Base-by-base conservation (phyloP, 164 flowering plant genomes). In the Paratinospora sagittata region DNA sequence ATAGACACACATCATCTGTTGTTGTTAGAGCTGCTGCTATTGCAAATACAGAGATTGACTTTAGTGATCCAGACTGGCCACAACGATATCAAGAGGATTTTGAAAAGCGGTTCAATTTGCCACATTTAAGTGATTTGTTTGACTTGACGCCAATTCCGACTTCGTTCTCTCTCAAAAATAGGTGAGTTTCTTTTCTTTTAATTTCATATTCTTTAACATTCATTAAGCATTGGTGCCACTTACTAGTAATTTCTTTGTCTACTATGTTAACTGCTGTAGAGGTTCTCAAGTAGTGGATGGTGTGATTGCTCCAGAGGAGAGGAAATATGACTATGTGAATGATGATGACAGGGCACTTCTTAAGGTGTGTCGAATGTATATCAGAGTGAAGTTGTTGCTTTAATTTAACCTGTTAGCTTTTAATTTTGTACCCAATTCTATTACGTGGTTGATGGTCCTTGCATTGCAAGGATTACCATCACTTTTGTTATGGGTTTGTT, bases 341-440 rank as follows among this genome's bases (percentile, higher is more conserved):
- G 76, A 81, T 33, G 79, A 81, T 74, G 83, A 81, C 66, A 74
- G 81, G 58, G 74, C 83, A 27, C 81, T 81, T 39, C 37, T 81
- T 30, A 81, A 78, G 83, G 83, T 81, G 27, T 61, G 77, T 71
- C 70, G 41, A 57, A 1, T 26, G 27, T 43, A 43, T 47, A 13
- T 10, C 19, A 23, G 2, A 30, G 45, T 34, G 30, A 37, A 60
- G 17, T 61, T 60, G 19, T 55, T 21, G 19, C 21, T n/a, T 60
- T 60, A 12, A 12, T 34, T 49, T 33, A 52, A 52, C 21, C 23
- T 52, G 21, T 55, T 55, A 55, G 21, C 26, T 19, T 21, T 11
- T 52, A 16, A 52, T 16, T 55, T 19, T 23, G 21, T n/a, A 8
- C 61, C 26, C 19, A 6, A n/a, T 55, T 55, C 17, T 55, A 34